A percentile compares a stretch with the other conserved stretches of the same genome.
These are phyloP conservation scores for Ilyonectria robusta DNA, from an alignment of 2,329 filamentous ascomycete genomes.

Conservation along the genomic window DNA sequence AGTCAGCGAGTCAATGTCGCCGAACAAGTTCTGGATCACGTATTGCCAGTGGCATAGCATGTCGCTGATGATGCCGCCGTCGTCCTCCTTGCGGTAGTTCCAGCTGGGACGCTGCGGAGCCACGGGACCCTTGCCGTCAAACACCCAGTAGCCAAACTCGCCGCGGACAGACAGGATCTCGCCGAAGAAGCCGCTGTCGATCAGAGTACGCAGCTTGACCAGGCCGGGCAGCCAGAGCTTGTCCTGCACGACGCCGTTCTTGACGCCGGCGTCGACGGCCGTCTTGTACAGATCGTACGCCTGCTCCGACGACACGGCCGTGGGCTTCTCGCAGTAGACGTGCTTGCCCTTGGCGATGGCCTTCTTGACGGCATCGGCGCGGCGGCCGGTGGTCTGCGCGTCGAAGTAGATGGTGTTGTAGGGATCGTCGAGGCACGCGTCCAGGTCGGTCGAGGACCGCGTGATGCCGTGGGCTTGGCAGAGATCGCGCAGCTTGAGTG, in stretches of 20 bases:
- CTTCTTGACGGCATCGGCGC: constrained; percentile 1
- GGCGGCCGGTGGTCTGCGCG: not conserved
- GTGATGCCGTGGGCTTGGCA: not conserved
- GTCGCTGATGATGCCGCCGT: constrained; percentile 5
- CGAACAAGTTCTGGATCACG: not conserved
- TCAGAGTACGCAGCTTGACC: not conserved
- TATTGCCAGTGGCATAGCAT: constrained; percentile 3
- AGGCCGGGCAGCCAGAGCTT: constrained; percentile 6
- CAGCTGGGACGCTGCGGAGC: not conserved
- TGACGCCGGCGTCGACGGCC: not conserved
- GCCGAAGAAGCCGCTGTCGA: constrained; percentile 4
- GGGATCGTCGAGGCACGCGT: not conserved
- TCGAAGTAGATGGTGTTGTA: constrained; percentile 7
- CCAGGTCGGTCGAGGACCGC: not conserved
- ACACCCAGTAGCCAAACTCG: constrained; percentile 2
- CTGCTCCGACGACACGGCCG: not conserved
- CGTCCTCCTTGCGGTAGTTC: constrained; percentile 4
- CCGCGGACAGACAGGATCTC: constrained; percentile 1
- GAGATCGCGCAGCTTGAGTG: constrained; percentile 2
- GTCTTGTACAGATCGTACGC: constrained; percentile 5
- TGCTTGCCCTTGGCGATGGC: constrained; percentile 11
- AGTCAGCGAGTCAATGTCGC: not conserved
- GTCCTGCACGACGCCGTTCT: constrained; percentile 6
- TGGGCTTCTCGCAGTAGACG: constrained; percentile 14
- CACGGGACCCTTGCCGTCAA: not conserved